These are phyloP conservation scores for Lolium multiflorum DNA, from an alignment of 176 grass and related monocot species.

Conservation along the genomic window DNA sequence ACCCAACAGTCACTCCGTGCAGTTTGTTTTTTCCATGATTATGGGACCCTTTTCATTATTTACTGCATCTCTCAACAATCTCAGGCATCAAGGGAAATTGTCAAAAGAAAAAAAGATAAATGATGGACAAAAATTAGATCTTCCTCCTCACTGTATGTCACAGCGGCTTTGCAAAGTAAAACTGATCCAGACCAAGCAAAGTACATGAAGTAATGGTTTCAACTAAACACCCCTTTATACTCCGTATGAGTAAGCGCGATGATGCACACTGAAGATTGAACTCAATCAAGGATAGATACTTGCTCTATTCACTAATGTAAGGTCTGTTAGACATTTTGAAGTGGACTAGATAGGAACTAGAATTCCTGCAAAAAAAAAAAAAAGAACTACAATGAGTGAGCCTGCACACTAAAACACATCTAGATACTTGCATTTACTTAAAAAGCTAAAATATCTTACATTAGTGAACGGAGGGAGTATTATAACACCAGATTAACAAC, in stretches of 20 bases:
- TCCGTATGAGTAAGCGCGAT: not conserved
- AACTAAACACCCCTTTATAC: not conserved
- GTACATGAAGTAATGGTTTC: not conserved
- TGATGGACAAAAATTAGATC: not conserved
- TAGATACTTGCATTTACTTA: too few relatives aligned
- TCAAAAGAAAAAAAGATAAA: too few relatives aligned
- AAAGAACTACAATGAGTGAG: too few relatives aligned
- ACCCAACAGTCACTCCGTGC: too few relatives aligned
- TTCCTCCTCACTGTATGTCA: not conserved
- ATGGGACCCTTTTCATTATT: not conserved
- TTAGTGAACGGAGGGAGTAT: too few relatives aligned
- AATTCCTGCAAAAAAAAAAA: too few relatives aligned
- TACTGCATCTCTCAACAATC: constrained; percentile 12
- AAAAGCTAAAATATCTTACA: too few relatives aligned
- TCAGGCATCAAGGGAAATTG: constrained; percentile 3
- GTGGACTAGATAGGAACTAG: too few relatives aligned
- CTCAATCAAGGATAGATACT: not conserved
- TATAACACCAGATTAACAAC: not conserved
- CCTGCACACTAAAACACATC: too few relatives aligned
- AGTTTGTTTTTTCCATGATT: too few relatives aligned
- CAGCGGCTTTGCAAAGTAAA: constrained; percentile 35
- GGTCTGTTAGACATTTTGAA: too few relatives aligned
- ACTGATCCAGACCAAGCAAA: not conserved
- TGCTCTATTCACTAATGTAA: too few relatives aligned
- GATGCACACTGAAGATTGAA: not conserved